Evolutionary conservation across 2,329 filamentous ascomycete species (phyloP), one percentile per base, ranked within the genome.

Genomic region (Lachnum nothofagi): DNA sequence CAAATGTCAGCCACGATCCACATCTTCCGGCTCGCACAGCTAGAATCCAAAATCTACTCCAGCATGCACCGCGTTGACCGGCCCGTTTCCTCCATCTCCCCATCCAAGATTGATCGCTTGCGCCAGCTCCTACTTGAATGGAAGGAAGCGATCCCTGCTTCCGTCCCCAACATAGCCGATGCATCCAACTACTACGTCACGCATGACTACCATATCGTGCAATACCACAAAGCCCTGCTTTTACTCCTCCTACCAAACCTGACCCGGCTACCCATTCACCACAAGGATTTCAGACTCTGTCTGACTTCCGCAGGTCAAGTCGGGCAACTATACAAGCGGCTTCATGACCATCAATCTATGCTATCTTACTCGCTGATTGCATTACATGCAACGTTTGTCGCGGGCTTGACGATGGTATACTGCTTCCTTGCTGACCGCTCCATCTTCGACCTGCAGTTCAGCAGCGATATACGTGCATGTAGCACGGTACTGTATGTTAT

Each of bases 181-280:
- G 25, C 6, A 12, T 6, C 25, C 6, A 27, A 6, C 6, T 12
- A 6, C 25, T 27, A 27, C 12, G 12, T 6, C 25, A 27, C 12
- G 25, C 6, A 6, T 27, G 25, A 27, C 6, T 27, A 27, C 12
- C 25, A 27, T 27, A 27, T 27, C 6, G 12, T 75, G 1, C 71
- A 74, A 49, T 76, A 74, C 52, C 67, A 76, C 53, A 65, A 72
- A 10, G 68, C 71, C 3, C 62, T 75, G 1, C 65, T 72, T 9
- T 64, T 74, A 9, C 61, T 76, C 1, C 67, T 76, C 22, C 72
- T 76, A 44, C 73, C 72, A 0, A 74, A 75, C 39, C 60, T 76
- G 6, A 6, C 25, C 6, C 12, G 6, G 6, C 6, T 27, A 6
- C 6, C 25, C 6, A 6, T 12, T 6, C 2, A 66, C 71, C 73